A percentile compares a stretch with the other conserved stretches of the same genome.
Evolutionary conservation across 371 early-diverging fungal genomes (phyloP).

Genomic region (Paraphysoderma sedebokerense): DNA sequence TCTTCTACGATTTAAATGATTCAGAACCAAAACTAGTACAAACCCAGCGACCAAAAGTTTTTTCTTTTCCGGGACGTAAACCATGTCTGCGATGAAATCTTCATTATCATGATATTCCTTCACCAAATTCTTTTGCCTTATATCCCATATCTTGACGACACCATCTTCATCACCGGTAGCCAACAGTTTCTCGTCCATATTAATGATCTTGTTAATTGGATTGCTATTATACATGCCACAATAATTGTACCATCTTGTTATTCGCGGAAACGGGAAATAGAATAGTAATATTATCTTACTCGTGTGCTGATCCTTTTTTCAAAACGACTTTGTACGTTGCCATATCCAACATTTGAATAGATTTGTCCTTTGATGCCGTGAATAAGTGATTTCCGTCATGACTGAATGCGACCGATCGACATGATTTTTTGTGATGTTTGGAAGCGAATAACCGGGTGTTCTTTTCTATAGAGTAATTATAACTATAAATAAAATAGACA

Average conservation of each 20-base stretch:
- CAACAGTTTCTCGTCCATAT: constrained; percentile 46
- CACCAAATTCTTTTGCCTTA: constrained; percentile 39
- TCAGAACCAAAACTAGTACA: constrained; percentile 1
- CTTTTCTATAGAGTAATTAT: constrained; percentile 25
- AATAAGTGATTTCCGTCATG: constrained; percentile 51
- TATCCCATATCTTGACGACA: constrained; percentile 81
- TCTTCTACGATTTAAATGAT: not conserved
- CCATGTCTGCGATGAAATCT: constrained; percentile 77
- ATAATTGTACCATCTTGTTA: not conserved
- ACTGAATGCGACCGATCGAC: constrained; percentile 57
- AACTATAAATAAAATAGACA: constrained; percentile 8
- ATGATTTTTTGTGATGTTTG: constrained; percentile 59
- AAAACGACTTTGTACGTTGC: constrained; percentile 38
- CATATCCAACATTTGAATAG: constrained; percentile 51
- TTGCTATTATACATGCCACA: constrained; percentile 16
- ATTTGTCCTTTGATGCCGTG: constrained; percentile 61
- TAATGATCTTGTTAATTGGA: constrained; percentile 49
- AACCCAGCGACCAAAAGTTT: constrained; percentile 51
- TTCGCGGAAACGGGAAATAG: not conserved
- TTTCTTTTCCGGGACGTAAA: constrained; percentile 36
- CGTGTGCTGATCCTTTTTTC: constrained; percentile 50
- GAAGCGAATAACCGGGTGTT: constrained; percentile 35
- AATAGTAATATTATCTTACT: constrained; percentile 18
- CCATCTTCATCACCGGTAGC: constrained; percentile 85
- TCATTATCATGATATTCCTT: constrained; percentile 51